Evolutionary conservation across 2,329 filamentous ascomycete genomes (phyloP), one percentile per base, ranked within the genome.

Genomic region (Microcyclospora tardicrescens): DNA sequence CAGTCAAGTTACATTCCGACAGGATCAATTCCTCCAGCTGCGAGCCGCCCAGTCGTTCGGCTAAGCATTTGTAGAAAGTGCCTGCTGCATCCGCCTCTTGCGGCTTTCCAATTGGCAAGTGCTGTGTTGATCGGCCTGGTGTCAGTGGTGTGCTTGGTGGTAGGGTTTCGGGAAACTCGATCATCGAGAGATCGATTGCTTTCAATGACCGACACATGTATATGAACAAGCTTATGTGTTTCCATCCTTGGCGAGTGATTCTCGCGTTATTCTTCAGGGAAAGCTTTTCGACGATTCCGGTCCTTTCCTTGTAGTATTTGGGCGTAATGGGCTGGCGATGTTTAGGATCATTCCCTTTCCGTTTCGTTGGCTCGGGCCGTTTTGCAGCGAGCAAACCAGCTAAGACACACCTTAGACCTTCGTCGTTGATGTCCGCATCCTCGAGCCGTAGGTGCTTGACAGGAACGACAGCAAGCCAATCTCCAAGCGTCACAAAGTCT

Each of bases 391-490:
- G 66, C 2, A 98, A 67, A 3, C 85, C 89, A 1, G 87, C 84
- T 9, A 98, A 71, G 32, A 96, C 77, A 13, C 93, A 81, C 13
- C 91, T 75, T 6, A 95, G 67, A 3, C 85, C 85, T 57, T 93
- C 86, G 52, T 96, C 87, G 1, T 74, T 84, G 29, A 98, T 63
- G 5, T 85, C 83, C 43, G 85, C 89, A 55, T 93, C 84, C 53
- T 95, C 87, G 39, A 96, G 63, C 6, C 93, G 69, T 0, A 98
- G 63, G 53, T 93, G 85, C 49, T 83, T 81, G 2, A 96, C 79
- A 0, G 91, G 89, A 0, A 96, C 89, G 6, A 98, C 78, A 5
- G 91, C 89, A 31, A 98, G 69, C 68, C 89, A 98, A 57, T 98
- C 91, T 36, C 87, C 84, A 2, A 98, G 69, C 0, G 91, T 95